Evolutionary conservation across 306 rosid genomes (phyloP), one percentile per base, ranked within the genome.

Genomic region (Citrullus amarus): DNA sequence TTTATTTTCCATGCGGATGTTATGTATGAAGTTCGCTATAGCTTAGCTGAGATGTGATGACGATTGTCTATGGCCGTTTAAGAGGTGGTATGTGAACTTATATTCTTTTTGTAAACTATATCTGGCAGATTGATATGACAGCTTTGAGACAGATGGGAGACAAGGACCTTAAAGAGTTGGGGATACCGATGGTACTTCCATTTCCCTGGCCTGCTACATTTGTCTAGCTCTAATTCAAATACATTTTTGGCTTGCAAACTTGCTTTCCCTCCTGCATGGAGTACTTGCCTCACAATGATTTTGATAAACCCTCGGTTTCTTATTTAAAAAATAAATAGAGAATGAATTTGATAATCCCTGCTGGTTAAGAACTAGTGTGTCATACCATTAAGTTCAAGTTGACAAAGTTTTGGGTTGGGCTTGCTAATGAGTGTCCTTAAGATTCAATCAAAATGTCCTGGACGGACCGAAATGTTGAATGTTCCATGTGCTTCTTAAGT

Each of bases 131-230:
- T 16, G 93, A 90, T 85, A 90, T 90, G 89, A 68, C 84, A 79
- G 87, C 85, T 43, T 85, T 90, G 90, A 88, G 85, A 81, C 91
- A 88, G 77, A 88, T 86, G 93, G 89, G 88, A 15, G 93, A 90
- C 15, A 85, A 86, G 83, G 91, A 90, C 77, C 93, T 90, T 17
- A 88, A 90, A 76, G 91, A 90, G 80, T 57, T 90, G 87, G 93
- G 93, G 39, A 85, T 88, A 85, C 91, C 91, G 22, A 90, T 88
- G 93, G 93, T 88, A 88, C 51, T 14, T 28, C 39, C n/a, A 28
- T 78, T 81, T 77, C 81, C 30, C 65, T 73, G 61, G 15, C 39
- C 66, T 76, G 38, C 38, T 5, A 70, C 18, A 17, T 51, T 44
- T 81, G 13, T 59, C 9, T 5, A 44, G 11, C 65, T 44, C 63